Conservation (phyloP, 169 alveolate species). For the Neospora caninum region DNA sequence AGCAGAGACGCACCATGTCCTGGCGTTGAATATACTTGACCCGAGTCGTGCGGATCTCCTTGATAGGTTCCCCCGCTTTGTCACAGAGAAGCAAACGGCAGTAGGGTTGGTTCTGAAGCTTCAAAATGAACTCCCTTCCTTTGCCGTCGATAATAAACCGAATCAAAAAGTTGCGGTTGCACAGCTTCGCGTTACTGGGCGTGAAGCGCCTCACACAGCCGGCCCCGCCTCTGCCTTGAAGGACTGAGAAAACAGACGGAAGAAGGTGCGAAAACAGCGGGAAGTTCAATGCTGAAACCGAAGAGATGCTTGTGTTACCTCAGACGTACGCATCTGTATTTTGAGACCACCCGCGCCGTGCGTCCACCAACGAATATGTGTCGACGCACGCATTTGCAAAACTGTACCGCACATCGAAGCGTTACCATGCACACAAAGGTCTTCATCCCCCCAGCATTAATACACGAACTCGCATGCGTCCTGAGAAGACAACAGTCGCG, state of each 20-base stretch:
- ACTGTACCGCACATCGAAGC: too few species aligned
- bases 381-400: too few species aligned
- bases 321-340: too few species aligned
- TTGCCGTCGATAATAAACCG: constrained; percentile 15
- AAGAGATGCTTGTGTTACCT: too few species aligned
- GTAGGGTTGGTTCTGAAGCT: constrained; percentile 53
- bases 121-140: constrained; percentile 46
- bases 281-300: too few species aligned
- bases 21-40: constrained; percentile 47
- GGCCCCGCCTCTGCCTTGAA: not conserved
- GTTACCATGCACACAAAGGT: too few species aligned
- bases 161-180: constrained; percentile 61
- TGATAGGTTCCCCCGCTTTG: constrained; percentile 49
- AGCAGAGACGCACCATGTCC: constrained; percentile 47
- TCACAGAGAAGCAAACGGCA: constrained; percentile 57
- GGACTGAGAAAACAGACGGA: not conserved
- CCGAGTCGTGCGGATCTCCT: constrained; percentile 55
- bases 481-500: too few species aligned
- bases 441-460: too few species aligned
- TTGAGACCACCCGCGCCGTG: too few species aligned
- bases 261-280: not conserved
- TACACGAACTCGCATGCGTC: too few species aligned
- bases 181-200: constrained; percentile 66
- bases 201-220: constrained; percentile 62
- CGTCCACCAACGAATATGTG: too few species aligned